Evolutionary conservation across 179 eudicot genomes (phyloP).

Genomic region (Corrigiola litoralis): DNA sequence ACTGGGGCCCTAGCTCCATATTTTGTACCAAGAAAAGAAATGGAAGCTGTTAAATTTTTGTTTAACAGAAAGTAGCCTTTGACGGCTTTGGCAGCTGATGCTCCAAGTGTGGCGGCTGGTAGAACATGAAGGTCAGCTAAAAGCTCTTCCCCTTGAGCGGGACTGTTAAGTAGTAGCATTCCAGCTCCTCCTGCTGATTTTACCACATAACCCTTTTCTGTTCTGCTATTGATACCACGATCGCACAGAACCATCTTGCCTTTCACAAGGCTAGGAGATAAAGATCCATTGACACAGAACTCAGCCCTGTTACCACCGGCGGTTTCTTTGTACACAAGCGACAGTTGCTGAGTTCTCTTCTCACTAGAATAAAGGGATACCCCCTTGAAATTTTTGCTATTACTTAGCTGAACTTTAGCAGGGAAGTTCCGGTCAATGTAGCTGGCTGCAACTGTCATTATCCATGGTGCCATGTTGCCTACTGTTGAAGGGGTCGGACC

Average conservation of each 20-base stretch:
- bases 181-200: constrained; percentile 69
- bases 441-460: constrained; percentile 70
- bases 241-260: constrained; percentile 65
- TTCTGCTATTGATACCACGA: constrained; percentile 48
- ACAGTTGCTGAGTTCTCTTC: constrained; percentile 38
- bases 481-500: constrained; percentile 62
- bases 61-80: constrained; percentile 28
- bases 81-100: constrained; percentile 40
- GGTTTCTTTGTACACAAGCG: constrained; percentile 42
- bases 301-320: constrained; percentile 48
- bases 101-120: constrained; percentile 63
- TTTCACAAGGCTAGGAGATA: constrained; percentile 39
- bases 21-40: constrained; percentile 43
- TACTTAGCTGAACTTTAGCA: constrained; percentile 45
- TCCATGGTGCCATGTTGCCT: constrained; percentile 72
- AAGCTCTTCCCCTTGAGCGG: constrained; percentile 58
- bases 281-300: constrained; percentile 44
- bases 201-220: constrained; percentile 52
- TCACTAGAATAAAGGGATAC: constrained; percentile 48
- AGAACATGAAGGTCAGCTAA: constrained; percentile 57
- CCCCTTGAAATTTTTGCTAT: constrained; percentile 42
- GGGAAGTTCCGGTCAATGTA: constrained; percentile 54
- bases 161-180: constrained; percentile 53
- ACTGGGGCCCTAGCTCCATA: constrained; percentile 59
- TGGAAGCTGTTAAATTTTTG: constrained; percentile 39